Base-by-base conservation (phyloP, 768 basidiomycete genomes). In the Collybia nuda region DNA sequence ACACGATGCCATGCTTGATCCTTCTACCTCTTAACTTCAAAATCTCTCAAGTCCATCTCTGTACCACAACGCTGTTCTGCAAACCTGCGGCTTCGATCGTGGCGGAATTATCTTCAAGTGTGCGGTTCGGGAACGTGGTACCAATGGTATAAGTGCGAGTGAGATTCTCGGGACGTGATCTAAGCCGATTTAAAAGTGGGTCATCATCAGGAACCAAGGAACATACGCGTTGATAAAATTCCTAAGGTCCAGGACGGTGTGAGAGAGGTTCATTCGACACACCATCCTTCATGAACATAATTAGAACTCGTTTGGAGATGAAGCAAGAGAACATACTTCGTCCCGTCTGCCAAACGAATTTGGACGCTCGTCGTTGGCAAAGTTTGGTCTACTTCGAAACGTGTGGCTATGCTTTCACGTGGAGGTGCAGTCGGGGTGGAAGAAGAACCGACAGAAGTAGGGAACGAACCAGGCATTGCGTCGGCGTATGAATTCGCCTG, bases 141-240 rank as follows among this genome's bases (percentile, higher is more conserved):
- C 84, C 84, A 45, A 97, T 87, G 6, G 82, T 85, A 65, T 94
- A 97, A 0, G 77, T 60, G 1, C 85, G 75, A 7, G 74, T 59
- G 2, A 70, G 54, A 56, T 86, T 83, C 57, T 86, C 87, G 0
- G 90, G 86, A 8, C 83, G 81, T 6, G 93, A 82, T 1, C 90
- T 93, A 38, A 17, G 32, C 32, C 32, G 7, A 32, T 32, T 32
- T 32, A 32, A 14, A 32, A 32, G 2, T 11, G 9, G 32, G 14
- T 32, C 14, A 32, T 32, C 9, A 32, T 32, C 28, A 28, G 40
- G 2, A 19, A 17, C 22, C 46, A 32, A 17, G 37, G 36, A 12
- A 84, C 92, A 40, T 62, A 95, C 92, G 90, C 89, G 58, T 94
- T 88, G 73, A 98, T 93, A 62, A 92, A 94, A 58, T 76, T 83